Conservation (phyloP, 2,329 filamentous ascomycete genomes). For the Ascochyta rabiei region DNA sequence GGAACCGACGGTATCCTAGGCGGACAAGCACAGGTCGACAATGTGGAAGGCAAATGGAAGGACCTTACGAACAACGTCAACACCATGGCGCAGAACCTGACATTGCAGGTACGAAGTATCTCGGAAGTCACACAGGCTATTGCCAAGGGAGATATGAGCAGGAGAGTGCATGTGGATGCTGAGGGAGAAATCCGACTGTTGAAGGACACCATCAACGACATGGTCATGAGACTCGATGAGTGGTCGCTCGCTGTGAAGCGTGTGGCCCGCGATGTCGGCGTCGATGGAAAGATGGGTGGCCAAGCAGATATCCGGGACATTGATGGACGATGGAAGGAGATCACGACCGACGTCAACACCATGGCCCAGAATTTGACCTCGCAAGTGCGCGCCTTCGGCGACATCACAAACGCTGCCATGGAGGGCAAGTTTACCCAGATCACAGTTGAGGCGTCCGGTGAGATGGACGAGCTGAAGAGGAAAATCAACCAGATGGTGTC, state of each 20-base stretch:
- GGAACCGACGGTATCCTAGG: conserved; percentile 69
- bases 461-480: conserved; percentile 98
- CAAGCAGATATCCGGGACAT: conserved; percentile 94
- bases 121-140: conserved; percentile 95
- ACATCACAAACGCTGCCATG: conserved; percentile 97
- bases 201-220: conserved; percentile 98
- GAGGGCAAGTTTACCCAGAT: conserved; percentile 97
- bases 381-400: conserved; percentile 95
- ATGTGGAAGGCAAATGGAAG: conserved; percentile 71
- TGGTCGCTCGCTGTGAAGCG: conserved; percentile 97
- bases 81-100: conserved; percentile 70
- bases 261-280: conserved; percentile 94
- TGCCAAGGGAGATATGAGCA: conserved; percentile 92
- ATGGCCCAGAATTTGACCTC: conserved; percentile 86
- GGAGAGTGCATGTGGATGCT: conserved; percentile 93
- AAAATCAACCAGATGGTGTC: conserved; percentile 99
- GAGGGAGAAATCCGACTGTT: conserved; percentile 93
- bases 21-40: conserved; percentile 67
- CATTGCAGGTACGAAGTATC: conserved; percentile 79
- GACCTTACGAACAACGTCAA: conserved; percentile 71
- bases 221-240: conserved; percentile 92
- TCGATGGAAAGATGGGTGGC: conserved; percentile 97
- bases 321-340: conserved; percentile 96
- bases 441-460: conserved; percentile 94
- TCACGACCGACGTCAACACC: conserved; percentile 94